phyloP scores from a whole-genome alignment of 495 filamentous ascomycete species.

The Delitschia confertaspora region DNA sequence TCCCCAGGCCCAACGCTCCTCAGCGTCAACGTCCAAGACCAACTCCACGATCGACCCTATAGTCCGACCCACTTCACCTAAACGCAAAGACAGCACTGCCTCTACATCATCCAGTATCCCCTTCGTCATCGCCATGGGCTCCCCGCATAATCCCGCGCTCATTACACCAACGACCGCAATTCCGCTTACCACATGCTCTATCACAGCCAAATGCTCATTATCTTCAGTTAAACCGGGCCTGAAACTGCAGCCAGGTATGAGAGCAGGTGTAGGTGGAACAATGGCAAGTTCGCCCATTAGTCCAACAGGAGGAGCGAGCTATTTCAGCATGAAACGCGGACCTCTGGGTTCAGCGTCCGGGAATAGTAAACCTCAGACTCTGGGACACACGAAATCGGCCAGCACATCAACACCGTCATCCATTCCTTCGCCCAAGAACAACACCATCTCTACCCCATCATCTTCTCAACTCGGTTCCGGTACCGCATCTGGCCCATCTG shows the following conservation, averaged over 20 bases:
- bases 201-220: conserved; percentile 14
- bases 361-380: no score
- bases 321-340: no score
- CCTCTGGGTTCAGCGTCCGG: no score
- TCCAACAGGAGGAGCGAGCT: no score
- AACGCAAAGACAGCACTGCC: conserved; percentile 4
- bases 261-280: conserved; percentile 18
- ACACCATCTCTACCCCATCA: no score
- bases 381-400: no score
- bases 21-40: not conserved
- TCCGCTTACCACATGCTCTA: conserved; percentile 11
- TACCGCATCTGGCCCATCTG: no score
- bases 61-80: conserved; percentile 1
- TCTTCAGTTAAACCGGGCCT: not conserved
- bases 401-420: no score
- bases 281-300: conserved; percentile 19
- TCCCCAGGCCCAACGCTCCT: no score
- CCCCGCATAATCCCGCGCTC: conserved; percentile 26
- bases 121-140: conserved; percentile 25
- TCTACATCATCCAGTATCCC: conserved; percentile 14
- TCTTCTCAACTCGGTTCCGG: no score
- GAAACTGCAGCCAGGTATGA: not conserved
- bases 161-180: conserved; percentile 6
- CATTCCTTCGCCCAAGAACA: no score
- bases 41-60: not conserved